phyloP scores from a whole-genome alignment of 1,284 basidiomycete species.

The Microbotryum silenes-acaulis region DNA sequence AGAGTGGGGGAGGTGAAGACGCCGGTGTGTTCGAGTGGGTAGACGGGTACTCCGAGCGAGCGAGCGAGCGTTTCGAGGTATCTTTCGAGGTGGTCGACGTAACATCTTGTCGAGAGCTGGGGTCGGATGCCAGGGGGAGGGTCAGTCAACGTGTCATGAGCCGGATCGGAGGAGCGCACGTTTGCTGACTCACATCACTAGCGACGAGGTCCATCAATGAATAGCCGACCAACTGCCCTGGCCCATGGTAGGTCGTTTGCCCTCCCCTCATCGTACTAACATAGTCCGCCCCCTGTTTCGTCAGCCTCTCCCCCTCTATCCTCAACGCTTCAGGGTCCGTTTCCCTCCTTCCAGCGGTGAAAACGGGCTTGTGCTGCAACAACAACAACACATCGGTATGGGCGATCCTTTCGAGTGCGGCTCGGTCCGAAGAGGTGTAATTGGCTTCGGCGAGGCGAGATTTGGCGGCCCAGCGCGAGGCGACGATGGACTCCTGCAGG shows the following conservation, averaged over 20 bases:
- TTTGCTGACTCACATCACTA: constrained; percentile 47
- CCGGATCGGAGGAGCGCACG: not conserved
- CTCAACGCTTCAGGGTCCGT: constrained; percentile 52
- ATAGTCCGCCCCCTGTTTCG: constrained; percentile 76
- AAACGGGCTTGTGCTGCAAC: constrained; percentile 80
- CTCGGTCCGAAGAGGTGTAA: constrained; percentile 57
- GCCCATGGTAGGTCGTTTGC: constrained; percentile 93
- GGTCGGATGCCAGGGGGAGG: not conserved
- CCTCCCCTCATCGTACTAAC: constrained; percentile 76
- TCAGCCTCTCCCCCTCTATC: constrained; percentile 58
- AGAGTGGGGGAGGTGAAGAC: constrained; percentile 59
- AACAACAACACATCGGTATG: constrained; percentile 47
- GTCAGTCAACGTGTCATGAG: not conserved
- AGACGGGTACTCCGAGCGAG: constrained; percentile 46
- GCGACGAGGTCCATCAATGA: constrained; percentile 74
- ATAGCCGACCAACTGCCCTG: constrained; percentile 94
- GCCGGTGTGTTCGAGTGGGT: constrained; percentile 62
- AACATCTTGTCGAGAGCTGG: constrained; percentile 45
- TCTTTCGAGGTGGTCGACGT: constrained; percentile 45
- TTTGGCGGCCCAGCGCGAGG: constrained; percentile 33
- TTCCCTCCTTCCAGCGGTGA: constrained; percentile 84
- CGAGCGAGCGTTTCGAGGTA: constrained; percentile 37
- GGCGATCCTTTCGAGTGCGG: constrained; percentile 37
- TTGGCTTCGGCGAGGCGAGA: constrained; percentile 58
- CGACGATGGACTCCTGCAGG: constrained; percentile 29